These are phyloP conservation scores for Blastocystis sp. DNA, from an alignment of 352 stramenopile genomes.

Conservation along the genomic window DNA sequence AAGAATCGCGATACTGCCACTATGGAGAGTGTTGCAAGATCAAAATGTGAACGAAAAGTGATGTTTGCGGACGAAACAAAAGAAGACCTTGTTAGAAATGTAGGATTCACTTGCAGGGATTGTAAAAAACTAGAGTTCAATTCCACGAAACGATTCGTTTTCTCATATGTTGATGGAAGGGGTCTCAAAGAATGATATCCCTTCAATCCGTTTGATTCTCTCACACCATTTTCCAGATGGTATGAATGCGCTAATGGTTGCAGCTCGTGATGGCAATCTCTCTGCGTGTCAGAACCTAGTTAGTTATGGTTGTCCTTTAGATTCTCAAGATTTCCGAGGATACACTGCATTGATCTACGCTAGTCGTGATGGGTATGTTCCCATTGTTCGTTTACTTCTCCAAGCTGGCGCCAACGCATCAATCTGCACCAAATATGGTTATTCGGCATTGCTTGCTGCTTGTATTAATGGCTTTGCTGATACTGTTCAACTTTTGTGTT, in stretches of 20 bases:
- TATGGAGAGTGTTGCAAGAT: not conserved
- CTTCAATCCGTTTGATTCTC: not conserved
- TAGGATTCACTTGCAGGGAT: not conserved
- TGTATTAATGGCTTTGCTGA: not conserved
- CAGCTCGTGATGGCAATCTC: not conserved
- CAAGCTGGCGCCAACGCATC: not conserved
- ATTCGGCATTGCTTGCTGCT: not conserved
- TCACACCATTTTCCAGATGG: not conserved
- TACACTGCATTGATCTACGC: slow-evolving; percentile 40
- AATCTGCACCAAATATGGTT: not conserved
- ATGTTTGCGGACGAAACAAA: not conserved
- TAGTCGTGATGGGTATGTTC: not conserved
- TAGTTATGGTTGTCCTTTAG: slow-evolving; percentile 9
- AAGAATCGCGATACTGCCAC: not conserved
- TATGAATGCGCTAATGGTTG: slow-evolving; percentile 24
- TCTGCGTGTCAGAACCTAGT: not conserved
- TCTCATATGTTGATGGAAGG: not conserved
- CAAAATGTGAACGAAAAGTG: not conserved
- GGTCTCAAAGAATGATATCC: not conserved
- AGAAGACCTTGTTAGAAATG: not conserved
- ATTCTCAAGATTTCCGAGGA: slow-evolving; percentile 2
- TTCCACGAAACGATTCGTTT: not conserved
- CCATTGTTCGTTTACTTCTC: slow-evolving; percentile 26
- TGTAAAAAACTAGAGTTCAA: not conserved
- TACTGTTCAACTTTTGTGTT: not conserved